Conservation (phyloP, 1,284 basidiomycete species). For the Naganishia albida region DNA sequence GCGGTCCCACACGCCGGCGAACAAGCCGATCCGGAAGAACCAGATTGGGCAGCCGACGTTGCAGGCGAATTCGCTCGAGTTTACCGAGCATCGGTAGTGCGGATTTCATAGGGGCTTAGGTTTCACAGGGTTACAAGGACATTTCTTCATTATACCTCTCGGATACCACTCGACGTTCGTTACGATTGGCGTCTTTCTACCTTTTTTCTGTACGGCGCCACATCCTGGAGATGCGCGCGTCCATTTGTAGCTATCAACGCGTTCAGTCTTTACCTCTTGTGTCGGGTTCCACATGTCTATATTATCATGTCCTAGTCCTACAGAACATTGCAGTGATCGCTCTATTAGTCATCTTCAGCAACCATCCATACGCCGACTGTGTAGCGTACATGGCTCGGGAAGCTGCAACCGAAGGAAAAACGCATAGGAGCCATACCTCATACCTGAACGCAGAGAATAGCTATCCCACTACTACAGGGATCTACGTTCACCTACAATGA, state of each 20-base stretch:
- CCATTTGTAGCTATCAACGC: neutral
- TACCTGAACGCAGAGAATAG: no score
- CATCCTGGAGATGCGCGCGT: constrained; percentile 21
- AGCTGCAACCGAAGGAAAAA: no score
- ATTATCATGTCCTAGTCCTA: neutral
- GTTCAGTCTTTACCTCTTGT: constrained; percentile 7
- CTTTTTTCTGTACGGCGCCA: neutral
- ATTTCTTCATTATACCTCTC: neutral
- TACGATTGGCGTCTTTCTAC: neutral
- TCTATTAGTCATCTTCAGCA: neutral
- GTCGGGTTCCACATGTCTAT: constrained; percentile 2
- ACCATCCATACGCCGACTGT: no score
- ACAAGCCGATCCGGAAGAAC: constrained; percentile 46
- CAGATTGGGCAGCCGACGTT: constrained; percentile 53
- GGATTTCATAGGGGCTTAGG: neutral
- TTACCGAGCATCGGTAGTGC: constrained; percentile 43
- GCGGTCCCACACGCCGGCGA: constrained; percentile 3
- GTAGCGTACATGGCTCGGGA: no score
- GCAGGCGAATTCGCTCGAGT: constrained; percentile 53
- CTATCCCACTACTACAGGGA: no score
- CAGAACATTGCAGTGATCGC: neutral
- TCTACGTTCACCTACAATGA: no score
- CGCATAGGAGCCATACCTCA: no score
- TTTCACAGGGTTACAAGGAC: constrained; percentile 16
- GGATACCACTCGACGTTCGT: constrained; percentile 9